Evolutionary conservation across 176 grass and related monocot genomes (phyloP), one percentile per base, ranked within the genome.

Genomic region (Saccharum spontaneum): DNA sequence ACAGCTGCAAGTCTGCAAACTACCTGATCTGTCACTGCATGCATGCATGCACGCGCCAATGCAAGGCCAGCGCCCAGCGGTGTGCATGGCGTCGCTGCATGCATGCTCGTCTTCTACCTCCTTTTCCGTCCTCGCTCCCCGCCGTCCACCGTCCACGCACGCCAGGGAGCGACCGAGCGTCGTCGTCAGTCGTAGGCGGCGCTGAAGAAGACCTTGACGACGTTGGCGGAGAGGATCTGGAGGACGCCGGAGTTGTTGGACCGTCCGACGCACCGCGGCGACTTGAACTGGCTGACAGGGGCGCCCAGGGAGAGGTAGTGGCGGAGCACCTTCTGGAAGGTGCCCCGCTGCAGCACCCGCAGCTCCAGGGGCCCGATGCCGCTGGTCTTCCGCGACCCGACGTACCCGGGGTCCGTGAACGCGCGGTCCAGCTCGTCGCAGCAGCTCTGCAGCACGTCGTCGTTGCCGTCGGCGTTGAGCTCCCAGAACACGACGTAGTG

Each of bases 271-370:
- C 87, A 98, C 0, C 91, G 82, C 4, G 96, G 93, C 6, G 86
- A 92, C 89, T 98, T 98, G 88, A 98, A 98, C 87, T 95, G 96
- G 57, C 86, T 93, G 6, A 98, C 77, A 0, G 96, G 84, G 5
- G 77, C 88, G 13, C 93, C 96, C 0, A 84, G 85, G 6, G 82
- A 62, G 22, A 95, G 84, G 72, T 87, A 92, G 49, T 92, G 87
- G 26, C 87, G 52, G 4, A 98, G 83, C 37, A 98, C 88, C 77
- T 86, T 85, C 45, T 90, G 77, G 59, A 98, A 98, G 0, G 93
- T 87, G 8, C 87, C 89, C 15, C 77, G 45, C 70, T 83, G 48
- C 34, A 36, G 34, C 34, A 36, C 34, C 34, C 34, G 34, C 34
- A 36, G 34, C 34, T 36, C 34, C 34, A 36, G 34, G 34, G 34